Conservation (phyloP, 805 yeast genomes). For the Saccharomycopsis fibuligera region DNA sequence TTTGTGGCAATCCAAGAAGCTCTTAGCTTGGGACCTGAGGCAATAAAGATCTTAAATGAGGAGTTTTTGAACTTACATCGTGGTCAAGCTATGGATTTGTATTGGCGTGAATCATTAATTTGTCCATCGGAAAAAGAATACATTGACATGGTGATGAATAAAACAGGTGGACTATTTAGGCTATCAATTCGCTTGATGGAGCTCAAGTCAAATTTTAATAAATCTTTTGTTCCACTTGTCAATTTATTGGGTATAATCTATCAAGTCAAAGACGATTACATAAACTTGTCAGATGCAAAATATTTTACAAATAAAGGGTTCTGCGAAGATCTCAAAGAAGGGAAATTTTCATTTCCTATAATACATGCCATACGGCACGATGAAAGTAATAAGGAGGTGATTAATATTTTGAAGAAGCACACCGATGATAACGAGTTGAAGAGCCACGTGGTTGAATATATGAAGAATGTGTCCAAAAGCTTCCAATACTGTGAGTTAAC, state of each 20-base stretch:
- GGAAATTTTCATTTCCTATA: slow-evolving; percentile 82
- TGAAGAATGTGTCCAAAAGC: slow-evolving; percentile 35
- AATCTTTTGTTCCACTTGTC: slow-evolving; percentile 50
- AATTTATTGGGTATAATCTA: slow-evolving; percentile 75
- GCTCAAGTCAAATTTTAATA: slow-evolving; percentile 11
- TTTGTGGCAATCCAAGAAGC: slow-evolving; percentile 59
- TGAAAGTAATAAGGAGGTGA: slow-evolving; percentile 33
- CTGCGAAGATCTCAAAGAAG: slow-evolving; percentile 85
- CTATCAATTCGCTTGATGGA: slow-evolving; percentile 64
- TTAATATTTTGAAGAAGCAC: slow-evolving; percentile 45
- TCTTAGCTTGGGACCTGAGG: slow-evolving; percentile 29
- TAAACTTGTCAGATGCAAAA: slow-evolving; percentile 53
- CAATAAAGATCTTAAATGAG: slow-evolving; percentile 45
- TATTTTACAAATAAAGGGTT: slow-evolving; percentile 63
- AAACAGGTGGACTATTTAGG: slow-evolving; percentile 85
- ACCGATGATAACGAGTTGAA: slow-evolving; percentile 47
- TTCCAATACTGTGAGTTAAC: slow-evolving; percentile 35
- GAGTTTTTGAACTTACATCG: slow-evolving; percentile 78
- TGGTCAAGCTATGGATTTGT: slow-evolving; percentile 86
- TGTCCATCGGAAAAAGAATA: slow-evolving; percentile 64
- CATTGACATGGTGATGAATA: slow-evolving; percentile 74
- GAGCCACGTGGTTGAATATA: slow-evolving; percentile 41
- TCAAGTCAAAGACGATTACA: slow-evolving; percentile 80
- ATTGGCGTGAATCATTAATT: slow-evolving; percentile 68
- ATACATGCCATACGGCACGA: slow-evolving; percentile 51